phyloP scores from a whole-genome alignment of 345 rosid species.

The Adansonia digitata region DNA sequence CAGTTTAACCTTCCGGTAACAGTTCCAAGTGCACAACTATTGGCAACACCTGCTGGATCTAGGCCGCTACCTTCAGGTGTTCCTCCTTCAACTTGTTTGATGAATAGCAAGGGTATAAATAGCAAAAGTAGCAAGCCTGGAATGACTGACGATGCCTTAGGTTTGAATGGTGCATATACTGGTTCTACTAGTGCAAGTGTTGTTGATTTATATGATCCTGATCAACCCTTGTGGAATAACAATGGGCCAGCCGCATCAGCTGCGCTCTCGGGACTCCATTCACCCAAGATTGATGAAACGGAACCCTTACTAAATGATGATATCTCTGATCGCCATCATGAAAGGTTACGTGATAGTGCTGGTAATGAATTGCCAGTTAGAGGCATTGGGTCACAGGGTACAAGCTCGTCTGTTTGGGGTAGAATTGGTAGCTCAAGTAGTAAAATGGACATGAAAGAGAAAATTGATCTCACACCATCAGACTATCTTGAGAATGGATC shows the following conservation, averaged over 20 bases:
- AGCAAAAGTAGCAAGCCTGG: slow-evolving; percentile 43
- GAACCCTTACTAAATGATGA: slow-evolving; percentile 45
- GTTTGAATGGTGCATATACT: slow-evolving; percentile 51
- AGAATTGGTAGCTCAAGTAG: slow-evolving; percentile 48
- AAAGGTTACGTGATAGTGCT: slow-evolving; percentile 25
- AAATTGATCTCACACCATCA: slow-evolving; percentile 37
- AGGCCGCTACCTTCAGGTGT: slow-evolving; percentile 47
- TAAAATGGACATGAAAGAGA: slow-evolving; percentile 50
- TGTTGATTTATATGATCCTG: slow-evolving; percentile 94
- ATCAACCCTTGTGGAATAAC: slow-evolving; percentile 93
- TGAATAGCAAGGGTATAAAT: slow-evolving; percentile 41
- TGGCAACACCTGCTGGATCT: slow-evolving; percentile 52
- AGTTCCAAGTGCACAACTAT: slow-evolving; percentile 65
- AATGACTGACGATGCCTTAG: slow-evolving; percentile 51
- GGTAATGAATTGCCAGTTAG: slow-evolving; percentile 38
- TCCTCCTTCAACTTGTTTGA: slow-evolving; percentile 43
- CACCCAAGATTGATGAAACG: slow-evolving; percentile 51
- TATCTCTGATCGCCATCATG: slow-evolving; percentile 37
- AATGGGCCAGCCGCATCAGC: slow-evolving; percentile 62
- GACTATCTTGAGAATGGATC: slow-evolving; percentile 47
- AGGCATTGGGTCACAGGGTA: slow-evolving; percentile 34
- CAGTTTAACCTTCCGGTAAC: slow-evolving; percentile 97
- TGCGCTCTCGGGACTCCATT: slow-evolving; percentile 40
- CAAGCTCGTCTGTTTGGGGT: slow-evolving; percentile 66
- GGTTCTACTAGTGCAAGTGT: slow-evolving; percentile 42